Evolutionary conservation across 352 stramenopile genomes (phyloP), one percentile per base, ranked within the genome.

Genomic region (Pilasporangium apinafurcum): DNA sequence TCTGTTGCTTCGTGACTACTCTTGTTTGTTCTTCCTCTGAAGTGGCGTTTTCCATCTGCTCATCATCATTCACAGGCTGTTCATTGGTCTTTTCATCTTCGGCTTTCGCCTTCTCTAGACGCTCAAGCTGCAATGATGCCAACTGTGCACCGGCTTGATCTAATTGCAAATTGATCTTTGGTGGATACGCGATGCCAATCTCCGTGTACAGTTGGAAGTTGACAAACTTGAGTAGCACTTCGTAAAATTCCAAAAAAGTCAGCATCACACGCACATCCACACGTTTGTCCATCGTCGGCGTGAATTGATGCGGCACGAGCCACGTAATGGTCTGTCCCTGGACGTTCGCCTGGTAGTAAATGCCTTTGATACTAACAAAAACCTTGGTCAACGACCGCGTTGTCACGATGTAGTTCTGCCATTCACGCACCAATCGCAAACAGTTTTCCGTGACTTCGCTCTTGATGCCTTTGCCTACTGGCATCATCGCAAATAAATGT

Each of bases 241-340:
- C 78, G 70, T 99, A 99, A 56, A 99, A 99, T 79, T 99, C 97
- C 30, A 99, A 84, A 75, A 99, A 99, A 30, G 96, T 99, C 22
- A 97, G 63, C 96, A 99, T 99, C 17, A 99, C 96, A 39, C 87
- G 82, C 58, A 98, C 97, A 57, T 99, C 97, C 21, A 99, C 96
- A 53, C 98, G 96, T 46, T 96, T 86, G 43, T 97, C 95, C 44
- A 98, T 77, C 16, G 92, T 93, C 26, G 97, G 96, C 24, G 96
- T 98, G 64, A 99, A 99, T 54, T 96, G 88, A 66, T 99, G 96
- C 20, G 97, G 96, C 50, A 98, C 85, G 14, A 99, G 68, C 97
- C 97, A 99, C 48, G 96, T 98, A 39, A 99, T 83, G 12, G 79
- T 82, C 59, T 96, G 69, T n/a, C 91, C 90, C 46, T 96, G 59